Base-by-base conservation (phyloP, 257 asterid genomes). In the Nicotiana noctiflora region DNA sequence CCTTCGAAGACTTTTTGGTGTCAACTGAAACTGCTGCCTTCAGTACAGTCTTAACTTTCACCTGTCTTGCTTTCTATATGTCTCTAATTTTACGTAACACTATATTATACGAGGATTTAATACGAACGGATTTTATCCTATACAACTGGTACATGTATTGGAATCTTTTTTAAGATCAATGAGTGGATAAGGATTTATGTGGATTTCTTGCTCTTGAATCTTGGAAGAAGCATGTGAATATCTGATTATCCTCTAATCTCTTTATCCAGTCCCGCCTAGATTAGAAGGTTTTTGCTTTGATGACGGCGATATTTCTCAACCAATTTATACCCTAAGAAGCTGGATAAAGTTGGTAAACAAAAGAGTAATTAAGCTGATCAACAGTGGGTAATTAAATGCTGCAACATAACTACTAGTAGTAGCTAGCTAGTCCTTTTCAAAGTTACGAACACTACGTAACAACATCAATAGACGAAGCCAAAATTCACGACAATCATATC, bases 251-350 rank as follows among this genome's bases (percentile, higher is more conserved):
- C 46, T 46, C 59, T 72, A 72, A 72, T 46, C 60, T 23, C 60
- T 72, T 72, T 72, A 72, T 72, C 77, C 60, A 72, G 21, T 21
- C 0, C 23, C 49, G 4, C 77, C 21, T 44, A 70, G 40, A n/a
- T 68, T n/a, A 68, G 56, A n/a, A 34, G 56, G 46, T 27, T 62
- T 8, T 53, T 12, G 79, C n/a, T 76, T 31, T 52, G 19, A 7
- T 75, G 86, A 84, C 15, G 60, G 14, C 8, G 84, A 84, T 82
- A 25, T 64, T 75, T 7, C 27, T 21, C 19, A 37, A 17, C 78
- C 56, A 64, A 18, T 14, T 37, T 18, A 49, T 51, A 63, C 77
- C 59, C 14, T 40, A 44, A 19, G 23, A 77, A 31, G 40, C 12
- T 63, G 61, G 72, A 53, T 34, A 31, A 82, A 82, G 78, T 31